These are phyloP conservation scores for Laetiporus sulphureus DNA, from an alignment of 1,284 basidiomycete genomes.

Conservation along the genomic window DNA sequence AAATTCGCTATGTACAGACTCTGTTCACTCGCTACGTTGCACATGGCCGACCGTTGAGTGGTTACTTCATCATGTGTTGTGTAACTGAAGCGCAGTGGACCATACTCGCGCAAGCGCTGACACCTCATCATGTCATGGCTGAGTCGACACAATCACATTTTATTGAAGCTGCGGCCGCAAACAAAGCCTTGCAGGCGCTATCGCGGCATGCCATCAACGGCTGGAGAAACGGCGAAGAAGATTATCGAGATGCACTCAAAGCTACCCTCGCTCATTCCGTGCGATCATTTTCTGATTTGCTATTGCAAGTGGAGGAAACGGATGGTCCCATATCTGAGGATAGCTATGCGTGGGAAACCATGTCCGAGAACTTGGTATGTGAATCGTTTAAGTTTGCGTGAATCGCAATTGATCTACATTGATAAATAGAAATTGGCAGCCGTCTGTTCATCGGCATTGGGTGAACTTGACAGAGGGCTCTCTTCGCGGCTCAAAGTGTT, in stretches of 20 bases:
- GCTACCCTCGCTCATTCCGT: constrained; percentile 52
- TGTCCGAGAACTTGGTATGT: constrained; percentile 70
- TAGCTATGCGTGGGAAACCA: constrained; percentile 83
- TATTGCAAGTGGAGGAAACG: constrained; percentile 73
- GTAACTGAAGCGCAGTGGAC: constrained; percentile 82
- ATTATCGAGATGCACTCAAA: constrained; percentile 38
- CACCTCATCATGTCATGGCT: constrained; percentile 30
- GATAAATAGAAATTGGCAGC: constrained; percentile 80
- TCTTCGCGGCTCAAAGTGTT: constrained; percentile 70
- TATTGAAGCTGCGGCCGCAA: constrained; percentile 73
- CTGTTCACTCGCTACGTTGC: constrained; percentile 75
- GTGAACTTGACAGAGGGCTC: constrained; percentile 64
- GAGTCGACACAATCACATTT: constrained; percentile 28
- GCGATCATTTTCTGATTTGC: constrained; percentile 68
- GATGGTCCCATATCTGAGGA: constrained; percentile 70
- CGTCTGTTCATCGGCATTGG: constrained; percentile 73
- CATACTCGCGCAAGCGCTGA: constrained; percentile 70
- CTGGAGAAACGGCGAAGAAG: constrained; percentile 31
- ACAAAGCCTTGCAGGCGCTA: constrained; percentile 70
- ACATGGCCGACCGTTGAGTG: constrained; percentile 73
- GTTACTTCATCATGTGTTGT: constrained; percentile 84
- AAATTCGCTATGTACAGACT: constrained; percentile 55
- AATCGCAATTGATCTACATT: neutral
- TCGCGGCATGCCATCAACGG: constrained; percentile 45
- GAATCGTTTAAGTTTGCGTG: neutral